Evolutionary conservation across 352 stramenopile species (phyloP), one percentile per base, ranked within the genome.

Genomic region (Pythium pyrilobum): DNA sequence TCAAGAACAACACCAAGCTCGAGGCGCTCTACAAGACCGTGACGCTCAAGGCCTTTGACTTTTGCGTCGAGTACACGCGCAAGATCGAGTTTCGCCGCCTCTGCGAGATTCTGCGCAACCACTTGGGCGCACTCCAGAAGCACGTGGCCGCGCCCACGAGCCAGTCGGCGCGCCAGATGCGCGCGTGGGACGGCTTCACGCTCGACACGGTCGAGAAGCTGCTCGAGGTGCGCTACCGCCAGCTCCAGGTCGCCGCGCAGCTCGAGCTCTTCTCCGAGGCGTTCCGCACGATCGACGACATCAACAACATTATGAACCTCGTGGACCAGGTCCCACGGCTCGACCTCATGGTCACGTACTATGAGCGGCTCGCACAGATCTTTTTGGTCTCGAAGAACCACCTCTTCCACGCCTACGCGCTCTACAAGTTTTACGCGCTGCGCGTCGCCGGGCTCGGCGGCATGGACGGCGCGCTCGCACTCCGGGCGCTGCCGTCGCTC

Each of bases 271-370:
- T 97, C 75, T 98, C 89, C 4, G 97, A 99, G 69, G 96, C 92
- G 25, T 99, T 99, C 77, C 89, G 96, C 47, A 99, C 96, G 13
- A 96, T 99, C 31, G 97, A 99, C 71, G 96, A 99, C 74, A 98
- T 99, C 69, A 98, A 98, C 81, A 96, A 87, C 59, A 98, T 99
- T 71, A 93, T 99, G 68, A 87, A 80, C 54, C 51, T 91, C 10
- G 75, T 87, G 21, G 81, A 92, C 56, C 77, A 90, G 56, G 79
- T 91, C 21, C 94, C 95, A 31, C 97, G 97, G 46, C 76, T 96
- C 24, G 91, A 97, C 37, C 74, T 98, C 43, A 97, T 98, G 72
- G 91, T 97, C 15, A 96, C 88, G 37, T 99, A 98, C 75, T 99
- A 99, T 71, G 93, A 98, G 60, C 97, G 98, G 64, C 80, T 99